phyloP scores from a whole-genome alignment of 106 monocot species.

The Acanthochlamys bracteata region DNA sequence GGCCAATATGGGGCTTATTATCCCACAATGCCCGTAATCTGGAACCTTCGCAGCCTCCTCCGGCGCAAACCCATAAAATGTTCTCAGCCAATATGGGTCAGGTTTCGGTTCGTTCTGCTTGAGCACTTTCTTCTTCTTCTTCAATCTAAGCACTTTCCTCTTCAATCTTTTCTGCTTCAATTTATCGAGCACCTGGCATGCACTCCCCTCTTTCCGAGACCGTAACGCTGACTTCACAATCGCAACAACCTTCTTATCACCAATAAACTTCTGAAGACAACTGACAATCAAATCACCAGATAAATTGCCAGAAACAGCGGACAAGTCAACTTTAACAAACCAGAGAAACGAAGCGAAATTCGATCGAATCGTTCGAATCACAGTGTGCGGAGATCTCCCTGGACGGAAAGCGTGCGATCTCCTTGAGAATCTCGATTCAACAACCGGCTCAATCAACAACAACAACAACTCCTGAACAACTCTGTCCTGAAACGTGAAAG shows the following conservation, averaged over 20 bases:
- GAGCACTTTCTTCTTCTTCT: constrained; percentile 76
- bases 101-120: constrained; percentile 90
- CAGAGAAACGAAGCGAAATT: constrained; percentile 81
- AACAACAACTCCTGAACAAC: constrained; percentile 82
- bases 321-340: constrained; percentile 71
- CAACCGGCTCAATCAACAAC: constrained; percentile 65
- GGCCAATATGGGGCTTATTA: constrained; percentile 75
- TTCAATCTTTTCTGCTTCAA: constrained; percentile 72
- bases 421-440: constrained; percentile 69
- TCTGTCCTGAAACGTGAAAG: constrained; percentile 67
- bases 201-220: constrained; percentile 14
- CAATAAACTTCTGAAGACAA: constrained; percentile 41
- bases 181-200: constrained; percentile 15
- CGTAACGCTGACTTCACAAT: constrained; percentile 53
- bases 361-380: constrained; percentile 65
- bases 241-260: constrained; percentile 46
- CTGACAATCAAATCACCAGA: constrained; percentile 26
- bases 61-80: constrained; percentile 70
- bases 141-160: constrained; percentile 59
- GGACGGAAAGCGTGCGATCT: constrained; percentile 80
- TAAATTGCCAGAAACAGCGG: constrained; percentile 28
- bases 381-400: constrained; percentile 67
- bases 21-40: constrained; percentile 67
- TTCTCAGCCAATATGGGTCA: constrained; percentile 89
- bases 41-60: constrained; percentile 54